Conservation (phyloP, 345 rosid genomes). For the Sapria himalayana region DNA sequence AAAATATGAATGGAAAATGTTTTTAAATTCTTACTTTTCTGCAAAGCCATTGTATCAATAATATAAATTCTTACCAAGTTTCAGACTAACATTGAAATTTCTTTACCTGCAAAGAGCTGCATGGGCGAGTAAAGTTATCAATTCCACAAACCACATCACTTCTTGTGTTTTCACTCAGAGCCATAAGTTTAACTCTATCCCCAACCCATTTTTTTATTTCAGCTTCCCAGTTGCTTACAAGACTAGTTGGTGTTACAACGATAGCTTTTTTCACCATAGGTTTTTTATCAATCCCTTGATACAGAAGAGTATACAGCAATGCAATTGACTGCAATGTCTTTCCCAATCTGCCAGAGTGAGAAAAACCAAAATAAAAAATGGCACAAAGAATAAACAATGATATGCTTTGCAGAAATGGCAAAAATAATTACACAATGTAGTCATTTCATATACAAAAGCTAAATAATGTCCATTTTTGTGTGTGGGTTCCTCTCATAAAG, state of each 20-base stretch:
- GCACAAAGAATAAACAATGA: neutral
- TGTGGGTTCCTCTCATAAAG: too few species aligned
- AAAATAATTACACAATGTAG: too few species aligned
- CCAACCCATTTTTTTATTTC: slow-evolving; percentile 94
- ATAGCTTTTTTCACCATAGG: slow-evolving; percentile 89
- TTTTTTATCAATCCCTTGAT: slow-evolving; percentile 81
- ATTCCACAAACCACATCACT: slow-evolving; percentile 88
- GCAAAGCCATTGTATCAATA: slow-evolving; percentile 11
- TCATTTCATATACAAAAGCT: too few species aligned
- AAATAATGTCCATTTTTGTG: too few species aligned
- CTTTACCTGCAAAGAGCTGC: slow-evolving; percentile 52
- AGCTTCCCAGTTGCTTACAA: slow-evolving; percentile 97
- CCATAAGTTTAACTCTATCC: slow-evolving; percentile 66
- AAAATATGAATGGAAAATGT: too few species aligned
- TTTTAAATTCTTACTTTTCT: too few species aligned
- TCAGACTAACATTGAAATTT: slow-evolving; percentile 7
- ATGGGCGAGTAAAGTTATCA: slow-evolving; percentile 46
- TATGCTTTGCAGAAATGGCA: too few species aligned
- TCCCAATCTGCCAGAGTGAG: slow-evolving; percentile 55
- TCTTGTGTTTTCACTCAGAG: slow-evolving; percentile 88
- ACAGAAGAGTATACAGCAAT: slow-evolving; percentile 63
- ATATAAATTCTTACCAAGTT: slow-evolving; percentile 9
- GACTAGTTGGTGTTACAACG: slow-evolving; percentile 95
- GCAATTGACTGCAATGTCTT: slow-evolving; percentile 94
- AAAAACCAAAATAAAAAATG: slow-evolving; percentile 3